Evolutionary conservation across 75 land plant species (phyloP).

Genomic region (Pinus albicaulis): DNA sequence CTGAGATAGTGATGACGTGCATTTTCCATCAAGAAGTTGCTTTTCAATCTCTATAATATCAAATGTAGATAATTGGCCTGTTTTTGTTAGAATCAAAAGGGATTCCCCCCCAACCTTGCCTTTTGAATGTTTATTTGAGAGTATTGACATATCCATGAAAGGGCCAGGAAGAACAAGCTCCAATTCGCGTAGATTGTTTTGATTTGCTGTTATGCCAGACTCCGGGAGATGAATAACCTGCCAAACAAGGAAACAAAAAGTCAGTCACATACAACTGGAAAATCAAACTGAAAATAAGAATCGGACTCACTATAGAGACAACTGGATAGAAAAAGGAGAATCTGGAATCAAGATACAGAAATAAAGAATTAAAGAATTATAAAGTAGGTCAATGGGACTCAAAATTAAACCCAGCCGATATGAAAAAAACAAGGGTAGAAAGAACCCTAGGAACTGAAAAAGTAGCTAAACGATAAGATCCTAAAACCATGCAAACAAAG

Average conservation of each 20-base stretch:
- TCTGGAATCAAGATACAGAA: too few relatives aligned
- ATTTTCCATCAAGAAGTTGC: slow-evolving; percentile 44
- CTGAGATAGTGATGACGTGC: slow-evolving; percentile 30
- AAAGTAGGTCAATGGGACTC: too few relatives aligned
- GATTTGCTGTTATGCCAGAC: slow-evolving; percentile 1
- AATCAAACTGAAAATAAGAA: background rate
- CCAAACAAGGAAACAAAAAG: background rate
- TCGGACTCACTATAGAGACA: too few relatives aligned
- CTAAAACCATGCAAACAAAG: too few relatives aligned
- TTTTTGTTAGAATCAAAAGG: slow-evolving; percentile 58
- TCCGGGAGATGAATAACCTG: slow-evolving; percentile 29
- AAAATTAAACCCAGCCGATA: too few relatives aligned
- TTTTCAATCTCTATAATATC: slow-evolving; percentile 57
- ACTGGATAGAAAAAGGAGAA: too few relatives aligned
- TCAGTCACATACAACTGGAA: background rate
- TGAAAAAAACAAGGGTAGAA: too few relatives aligned
- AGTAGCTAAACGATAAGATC: too few relatives aligned
- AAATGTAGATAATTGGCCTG: slow-evolving; percentile 58
- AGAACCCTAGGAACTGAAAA: too few relatives aligned
- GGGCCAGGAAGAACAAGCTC: slow-evolving; percentile 62
- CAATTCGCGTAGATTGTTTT: slow-evolving; percentile 27
- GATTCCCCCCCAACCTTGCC: slow-evolving; percentile 35
- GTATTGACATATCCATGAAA: slow-evolving; percentile 45
- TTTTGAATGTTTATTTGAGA: slow-evolving; percentile 37
- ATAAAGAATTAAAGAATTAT: too few relatives aligned